Evolutionary conservation across 192 early-diverging fungal genomes (phyloP).

Genomic region (Thamnidium elegans): DNA sequence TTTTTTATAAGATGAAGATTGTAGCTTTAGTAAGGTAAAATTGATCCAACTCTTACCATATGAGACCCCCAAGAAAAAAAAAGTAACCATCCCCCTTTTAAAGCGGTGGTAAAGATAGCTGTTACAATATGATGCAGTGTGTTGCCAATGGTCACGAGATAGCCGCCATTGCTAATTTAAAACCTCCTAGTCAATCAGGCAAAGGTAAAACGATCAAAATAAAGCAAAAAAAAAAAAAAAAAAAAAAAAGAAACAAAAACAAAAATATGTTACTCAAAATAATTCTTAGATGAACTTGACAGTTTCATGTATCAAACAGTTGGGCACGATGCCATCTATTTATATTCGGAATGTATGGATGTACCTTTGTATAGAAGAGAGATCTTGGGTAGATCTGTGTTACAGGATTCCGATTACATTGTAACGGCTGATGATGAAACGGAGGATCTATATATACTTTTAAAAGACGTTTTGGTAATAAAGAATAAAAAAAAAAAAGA

Average conservation of each 20-base stretch:
- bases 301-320: conserved; percentile 98
- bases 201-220: conserved; percentile 49
- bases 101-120: conserved; percentile 97
- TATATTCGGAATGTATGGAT: conserved; percentile 80
- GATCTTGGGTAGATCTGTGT: conserved; percentile 68
- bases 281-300: conserved; percentile 79
- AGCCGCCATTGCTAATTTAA: conserved; percentile 89
- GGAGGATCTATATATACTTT: conserved; percentile 83
- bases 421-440: conserved; percentile 81
- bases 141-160: conserved; percentile 90
- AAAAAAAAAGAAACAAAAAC: background rate
- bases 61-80: background rate
- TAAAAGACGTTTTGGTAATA: conserved; percentile 64
- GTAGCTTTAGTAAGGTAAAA: conserved; percentile 12
- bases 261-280: background rate
- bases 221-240: too few species aligned
- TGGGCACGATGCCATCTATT: conserved; percentile 84
- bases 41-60: background rate
- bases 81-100: background rate
- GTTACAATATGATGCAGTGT: conserved; percentile 95
- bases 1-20: conserved; percentile 10
- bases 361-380: conserved; percentile 79
- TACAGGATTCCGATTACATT: conserved; percentile 65
- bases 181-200: conserved; percentile 58
- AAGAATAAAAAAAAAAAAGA: background rate